Conservation (phyloP, 768 basidiomycete species). For the Tephrocybe sp. region DNA sequence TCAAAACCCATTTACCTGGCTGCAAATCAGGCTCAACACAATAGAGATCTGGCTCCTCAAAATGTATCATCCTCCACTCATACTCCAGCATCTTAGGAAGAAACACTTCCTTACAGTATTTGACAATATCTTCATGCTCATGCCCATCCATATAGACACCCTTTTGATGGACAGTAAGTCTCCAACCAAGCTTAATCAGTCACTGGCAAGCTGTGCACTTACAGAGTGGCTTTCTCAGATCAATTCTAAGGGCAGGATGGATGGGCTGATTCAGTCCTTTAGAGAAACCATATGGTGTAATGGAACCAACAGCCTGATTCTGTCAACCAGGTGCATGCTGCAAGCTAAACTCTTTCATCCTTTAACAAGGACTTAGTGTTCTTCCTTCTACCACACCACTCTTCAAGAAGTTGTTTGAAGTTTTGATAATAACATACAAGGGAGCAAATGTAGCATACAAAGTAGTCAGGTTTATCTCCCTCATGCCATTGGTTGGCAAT, state of each 20-base stretch:
- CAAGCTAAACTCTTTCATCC: neutral
- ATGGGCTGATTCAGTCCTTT: slow-evolving; percentile 26
- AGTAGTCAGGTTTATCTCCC: neutral
- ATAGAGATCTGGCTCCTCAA: neutral
- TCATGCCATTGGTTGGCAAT: neutral
- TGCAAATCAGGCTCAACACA: neutral
- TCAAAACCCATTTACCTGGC: neutral
- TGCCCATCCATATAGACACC: slow-evolving; percentile 27
- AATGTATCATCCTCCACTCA: slow-evolving; percentile 4
- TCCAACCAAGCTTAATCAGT: slow-evolving; percentile 29
- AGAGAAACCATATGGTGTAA: slow-evolving; percentile 27
- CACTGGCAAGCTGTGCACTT: slow-evolving; percentile 35
- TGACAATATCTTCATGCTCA: slow-evolving; percentile 22
- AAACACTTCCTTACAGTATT: slow-evolving; percentile 12
- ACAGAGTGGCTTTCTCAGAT: slow-evolving; percentile 22
- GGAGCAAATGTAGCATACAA: neutral
- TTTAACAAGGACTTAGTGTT: slow-evolving; percentile 1
- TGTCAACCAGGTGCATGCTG: slow-evolving; percentile 15
- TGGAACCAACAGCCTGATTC: slow-evolving; percentile 26
- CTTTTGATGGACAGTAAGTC: slow-evolving; percentile 13
- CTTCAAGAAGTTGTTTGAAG: neutral
- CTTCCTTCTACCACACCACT: neutral
- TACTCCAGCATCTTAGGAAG: slow-evolving; percentile 9
- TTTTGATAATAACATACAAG: slow-evolving; percentile 1
- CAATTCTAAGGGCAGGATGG: slow-evolving; percentile 29